phyloP scores from a whole-genome alignment of 176 grass and related monocot species.

The Carex scoparia region DNA sequence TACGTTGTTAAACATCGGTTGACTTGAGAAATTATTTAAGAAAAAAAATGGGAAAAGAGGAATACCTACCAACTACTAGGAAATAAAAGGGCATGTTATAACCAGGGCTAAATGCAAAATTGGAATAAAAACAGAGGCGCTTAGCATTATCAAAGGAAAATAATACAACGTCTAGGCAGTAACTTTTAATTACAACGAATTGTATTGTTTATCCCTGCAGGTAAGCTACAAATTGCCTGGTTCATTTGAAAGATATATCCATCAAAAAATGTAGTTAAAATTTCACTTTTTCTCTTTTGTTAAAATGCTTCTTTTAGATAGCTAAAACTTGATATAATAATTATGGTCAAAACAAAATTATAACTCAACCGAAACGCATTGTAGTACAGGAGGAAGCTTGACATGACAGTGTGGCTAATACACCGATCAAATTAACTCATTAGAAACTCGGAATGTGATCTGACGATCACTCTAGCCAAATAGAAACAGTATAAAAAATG shows the following conservation, averaged over 20 bases:
- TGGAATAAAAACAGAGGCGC: neutral
- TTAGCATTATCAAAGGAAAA: neutral
- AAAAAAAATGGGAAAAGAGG: neutral
- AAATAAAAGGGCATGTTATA: neutral
- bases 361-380: neutral
- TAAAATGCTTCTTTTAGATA: neutral
- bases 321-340: neutral
- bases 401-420: neutral
- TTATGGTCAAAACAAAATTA: neutral
- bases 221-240: neutral
- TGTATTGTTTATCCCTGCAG: too few relatives aligned
- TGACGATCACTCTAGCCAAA: neutral
- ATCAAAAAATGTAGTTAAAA: neutral
- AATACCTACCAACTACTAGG: neutral
- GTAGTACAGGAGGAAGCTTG: neutral
- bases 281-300: neutral
- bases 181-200: too few relatives aligned
- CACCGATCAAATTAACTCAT: neutral
- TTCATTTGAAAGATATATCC: neutral
- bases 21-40: neutral
- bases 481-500: neutral
- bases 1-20: neutral
- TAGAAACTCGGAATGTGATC: neutral
- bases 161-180: too few relatives aligned
- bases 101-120: neutral